Base-by-base conservation (phyloP, 163 green algal species). In the Prototheca wickerhamii region DNA sequence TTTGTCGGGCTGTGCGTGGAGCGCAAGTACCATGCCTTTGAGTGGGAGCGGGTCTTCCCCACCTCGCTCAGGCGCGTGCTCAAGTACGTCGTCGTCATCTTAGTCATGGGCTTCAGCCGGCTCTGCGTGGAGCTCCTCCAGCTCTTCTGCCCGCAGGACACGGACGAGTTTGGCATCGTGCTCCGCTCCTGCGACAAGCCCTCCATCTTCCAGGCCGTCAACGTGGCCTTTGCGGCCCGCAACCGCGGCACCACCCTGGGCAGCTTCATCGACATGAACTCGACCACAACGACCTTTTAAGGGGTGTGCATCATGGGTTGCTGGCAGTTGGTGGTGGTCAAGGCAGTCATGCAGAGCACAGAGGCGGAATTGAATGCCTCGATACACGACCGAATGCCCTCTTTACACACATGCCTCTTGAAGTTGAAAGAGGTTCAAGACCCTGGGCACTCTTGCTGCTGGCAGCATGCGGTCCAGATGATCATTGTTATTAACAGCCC, bases 161-260 rank as follows among this genome's bases (percentile, higher is more conserved):
- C 63, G 10, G 25, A 49, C 2, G 61, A 52, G 15, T 20, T 37
- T 0, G 76, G 76, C 30, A 54, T 75, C 17, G 43, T 81, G 21
- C 55, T 83, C 31, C 52, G 72, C 50, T 67, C 76, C 32, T 83
- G 76, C 65, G 70, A 83, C 65, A 72, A 70, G 44, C 60, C 61
- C 33, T 70, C 61, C 5, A 43, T 81, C 3, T 77, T 79, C 58
- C 51, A 79, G 58, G 64, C 59, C 35, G 68, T 77, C 31, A 66
- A 55, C 4, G 67, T 72, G 18, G 42, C 59, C 42, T 65, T 53
- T n/a, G 58, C 43, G 18, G 10, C 34, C 18, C 66, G 64, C 25
- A 65, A 67, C 34, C 66, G 56, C 18, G 52, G 52, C 56, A 60
- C 57, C 25, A 53, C 57, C 31, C n/a, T 55, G 4, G 64, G 56